phyloP scores from a whole-genome alignment of 306 rosid genomes.

The Vachellia pachyceras region DNA sequence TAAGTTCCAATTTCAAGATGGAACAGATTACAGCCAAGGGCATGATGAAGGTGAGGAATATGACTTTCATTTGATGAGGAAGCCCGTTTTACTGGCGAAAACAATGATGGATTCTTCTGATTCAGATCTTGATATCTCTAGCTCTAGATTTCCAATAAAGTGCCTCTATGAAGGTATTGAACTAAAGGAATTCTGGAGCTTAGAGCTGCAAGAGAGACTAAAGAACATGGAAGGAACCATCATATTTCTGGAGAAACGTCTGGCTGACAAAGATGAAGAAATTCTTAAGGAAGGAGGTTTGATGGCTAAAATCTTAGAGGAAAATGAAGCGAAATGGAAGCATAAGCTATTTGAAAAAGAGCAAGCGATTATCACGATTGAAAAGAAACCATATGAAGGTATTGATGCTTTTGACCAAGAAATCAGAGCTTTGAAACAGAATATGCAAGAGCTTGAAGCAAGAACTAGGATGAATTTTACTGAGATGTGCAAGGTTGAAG shows the following conservation, averaged over 20 bases:
- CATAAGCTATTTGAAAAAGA: conserved; percentile 42
- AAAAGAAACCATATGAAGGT: conserved; percentile 48
- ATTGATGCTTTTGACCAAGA: conserved; percentile 39
- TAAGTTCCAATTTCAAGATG: conserved; percentile 38
- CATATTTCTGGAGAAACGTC: conserved; percentile 41
- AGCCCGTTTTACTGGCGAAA: conserved; percentile 33
- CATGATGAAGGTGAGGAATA: conserved; percentile 49
- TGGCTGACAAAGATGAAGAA: conserved; percentile 50
- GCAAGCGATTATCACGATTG: conserved; percentile 40
- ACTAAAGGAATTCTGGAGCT: conserved; percentile 41
- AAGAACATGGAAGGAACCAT: conserved; percentile 45
- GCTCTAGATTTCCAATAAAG: conserved; percentile 42
- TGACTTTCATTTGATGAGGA: conserved; percentile 41
- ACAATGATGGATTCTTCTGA: conserved; percentile 37
- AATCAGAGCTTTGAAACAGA: conserved; percentile 40
- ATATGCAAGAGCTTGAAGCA: conserved; percentile 47
- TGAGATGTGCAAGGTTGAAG: conserved; percentile 12
- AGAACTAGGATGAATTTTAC: neutral
- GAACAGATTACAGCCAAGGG: conserved; percentile 28
- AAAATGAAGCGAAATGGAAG: conserved; percentile 47
- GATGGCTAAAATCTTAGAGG: conserved; percentile 32
- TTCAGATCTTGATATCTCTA: conserved; percentile 35
- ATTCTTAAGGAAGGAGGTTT: conserved; percentile 30
- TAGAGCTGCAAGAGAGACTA: conserved; percentile 45
- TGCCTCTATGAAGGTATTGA: conserved; percentile 53